Base-by-base conservation (phyloP, 805 yeast genomes). In the Nakazawaea ernobii region DNA sequence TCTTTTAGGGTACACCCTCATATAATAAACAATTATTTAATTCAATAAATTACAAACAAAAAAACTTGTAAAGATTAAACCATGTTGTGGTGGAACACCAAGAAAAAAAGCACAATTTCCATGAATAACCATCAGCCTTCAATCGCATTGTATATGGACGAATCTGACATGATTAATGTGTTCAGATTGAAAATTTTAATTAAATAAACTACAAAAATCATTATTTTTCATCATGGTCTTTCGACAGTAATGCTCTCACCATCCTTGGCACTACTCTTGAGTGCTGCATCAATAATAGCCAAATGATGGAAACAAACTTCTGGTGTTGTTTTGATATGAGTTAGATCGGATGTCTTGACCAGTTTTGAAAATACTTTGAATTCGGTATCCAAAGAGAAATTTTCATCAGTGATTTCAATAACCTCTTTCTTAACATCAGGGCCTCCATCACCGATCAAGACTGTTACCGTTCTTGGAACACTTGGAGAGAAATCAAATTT, bases 301-400 rank as follows among this genome's bases (percentile, higher is more conserved):
- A 91, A 79, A 65, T 92, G 98, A 66, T 91, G 97, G 81, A 86
- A 91, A 6, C 95, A 89, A 52, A 71, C 75, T 53, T 78, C 84
- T 26, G 96, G 95, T n/a, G 82, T 73, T 37, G 65, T 50, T 11
- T 56, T 37, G 17, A 61, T 47, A 26, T 40, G 45, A 8, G 58
- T 45, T 17, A 49, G 53, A 47, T 63, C 60, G 9, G 55, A 53
- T 8, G 58, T 48, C 6, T 43, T 45, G 11, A 67, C 45, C 28
- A 62, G 60, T 37, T 70, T 65, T 37, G 74, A 78, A 47, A 77
- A 68, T 51, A 74, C 71, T 49, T 67, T 63, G 53, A 79, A 75
- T 59, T 79, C 84, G 32, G 56, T 55, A 37, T 59, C 70, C 27
- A 66, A 65, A 17, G 70, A 56, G 49, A 74, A 65, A 54, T 70